These are phyloP conservation scores for Volvariella surrecta DNA, from an alignment of 1,284 basidiomycete genomes.

Conservation along the genomic window DNA sequence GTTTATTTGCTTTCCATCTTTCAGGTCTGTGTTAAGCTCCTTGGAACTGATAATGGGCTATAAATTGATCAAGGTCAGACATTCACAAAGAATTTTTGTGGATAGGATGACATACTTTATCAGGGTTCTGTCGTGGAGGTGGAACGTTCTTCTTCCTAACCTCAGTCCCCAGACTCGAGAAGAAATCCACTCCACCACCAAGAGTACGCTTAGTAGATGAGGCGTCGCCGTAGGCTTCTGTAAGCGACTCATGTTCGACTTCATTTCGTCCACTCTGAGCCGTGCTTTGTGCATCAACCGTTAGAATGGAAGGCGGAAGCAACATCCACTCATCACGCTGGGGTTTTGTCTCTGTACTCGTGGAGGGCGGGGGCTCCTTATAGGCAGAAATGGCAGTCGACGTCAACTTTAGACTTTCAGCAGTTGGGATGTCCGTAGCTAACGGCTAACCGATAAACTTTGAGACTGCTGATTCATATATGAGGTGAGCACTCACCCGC, in stretches of 20 bases:
- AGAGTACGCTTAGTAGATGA: constrained; percentile 36
- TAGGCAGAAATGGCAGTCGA: constrained; percentile 42
- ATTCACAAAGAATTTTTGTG: not conserved
- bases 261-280: constrained; percentile 19
- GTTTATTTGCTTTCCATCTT: constrained; percentile 49
- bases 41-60: constrained; percentile 57
- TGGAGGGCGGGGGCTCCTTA: constrained; percentile 30
- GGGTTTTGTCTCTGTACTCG: constrained; percentile 38
- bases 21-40: constrained; percentile 79
- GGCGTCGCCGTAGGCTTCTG: constrained; percentile 66
- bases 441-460: constrained; percentile 30
- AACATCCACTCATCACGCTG: constrained; percentile 91
- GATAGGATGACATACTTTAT: constrained; percentile 43
- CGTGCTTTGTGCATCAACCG: constrained; percentile 14
- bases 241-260: constrained; percentile 41
- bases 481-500: constrained; percentile 35
- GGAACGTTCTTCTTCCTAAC: constrained; percentile 60
- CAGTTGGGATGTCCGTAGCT: constrained; percentile 70
- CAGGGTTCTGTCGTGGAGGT: constrained; percentile 60
- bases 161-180: constrained; percentile 76
- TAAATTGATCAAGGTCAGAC: constrained; percentile 6
- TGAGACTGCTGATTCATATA: not conserved
- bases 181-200: constrained; percentile 70
- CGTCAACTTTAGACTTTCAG: constrained; percentile 61
- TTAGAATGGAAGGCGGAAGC: constrained; percentile 29